A percentile compares a stretch with the other conserved stretches of the same genome.
Evolutionary conservation across 1,139 yeast species (phyloP).

Genomic region (Protomyces inundatus): DNA sequence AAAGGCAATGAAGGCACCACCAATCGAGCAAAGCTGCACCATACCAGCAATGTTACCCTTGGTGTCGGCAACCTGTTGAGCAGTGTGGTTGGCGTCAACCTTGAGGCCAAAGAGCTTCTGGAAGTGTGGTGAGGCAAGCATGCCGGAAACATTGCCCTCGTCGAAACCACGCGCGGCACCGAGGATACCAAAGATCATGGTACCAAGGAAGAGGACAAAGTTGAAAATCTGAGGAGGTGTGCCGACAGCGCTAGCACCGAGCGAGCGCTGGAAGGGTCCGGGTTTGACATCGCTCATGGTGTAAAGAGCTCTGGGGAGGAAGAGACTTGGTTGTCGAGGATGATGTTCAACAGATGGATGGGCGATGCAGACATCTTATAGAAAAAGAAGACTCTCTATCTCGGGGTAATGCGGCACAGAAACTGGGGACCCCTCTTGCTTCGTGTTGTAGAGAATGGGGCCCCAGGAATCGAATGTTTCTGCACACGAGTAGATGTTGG

Average conservation of each 20-base stretch:
- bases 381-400: too few species aligned
- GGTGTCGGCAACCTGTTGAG: slow-evolving; percentile 1
- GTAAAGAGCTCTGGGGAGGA: background rate
- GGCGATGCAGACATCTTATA: too few species aligned
- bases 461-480: too few species aligned
- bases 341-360: too few species aligned
- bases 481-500: too few species aligned
- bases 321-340: too few species aligned
- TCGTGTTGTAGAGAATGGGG: too few species aligned
- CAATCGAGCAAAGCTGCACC: slow-evolving; percentile 60
- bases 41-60: slow-evolving; percentile 36
- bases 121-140: slow-evolving; percentile 47
- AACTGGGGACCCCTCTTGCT: too few species aligned
- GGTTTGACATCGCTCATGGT: background rate
- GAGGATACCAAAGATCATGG: slow-evolving; percentile 52
- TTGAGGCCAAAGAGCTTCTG: slow-evolving; percentile 41
- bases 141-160: slow-evolving; percentile 53
- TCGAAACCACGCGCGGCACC: slow-evolving; percentile 61
- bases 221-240: slow-evolving; percentile 1
- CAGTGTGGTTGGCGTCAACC: background rate
- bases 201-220: slow-evolving; percentile 30
- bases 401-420: too few species aligned
- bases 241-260: slow-evolving; percentile 1
- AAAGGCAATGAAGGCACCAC: slow-evolving; percentile 52
- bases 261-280: slow-evolving; percentile 2